Conservation (phyloP, 345 rosid species). For the Brassica nigra region DNA sequence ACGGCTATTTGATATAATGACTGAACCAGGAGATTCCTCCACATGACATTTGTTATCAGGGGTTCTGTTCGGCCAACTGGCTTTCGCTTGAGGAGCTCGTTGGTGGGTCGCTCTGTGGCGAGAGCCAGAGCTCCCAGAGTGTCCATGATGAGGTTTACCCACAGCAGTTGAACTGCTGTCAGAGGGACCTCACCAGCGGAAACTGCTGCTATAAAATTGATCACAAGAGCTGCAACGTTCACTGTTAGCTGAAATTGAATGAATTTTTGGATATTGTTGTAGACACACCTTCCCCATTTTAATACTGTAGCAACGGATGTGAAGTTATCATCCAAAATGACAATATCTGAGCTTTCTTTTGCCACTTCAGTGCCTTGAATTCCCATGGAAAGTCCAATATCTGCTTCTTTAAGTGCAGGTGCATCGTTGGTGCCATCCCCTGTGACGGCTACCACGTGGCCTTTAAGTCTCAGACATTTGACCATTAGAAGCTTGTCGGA, state of each 20-base stretch:
- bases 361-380: slow-evolving; percentile 70
- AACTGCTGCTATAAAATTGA: slow-evolving; percentile 61
- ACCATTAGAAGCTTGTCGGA: slow-evolving; percentile 75
- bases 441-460: slow-evolving; percentile 67
- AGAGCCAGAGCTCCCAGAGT: slow-evolving; percentile 71
- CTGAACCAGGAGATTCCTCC: slow-evolving; percentile 70
- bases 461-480: slow-evolving; percentile 59
- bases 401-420: slow-evolving; percentile 65
- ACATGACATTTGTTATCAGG: slow-evolving; percentile 68
- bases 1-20: slow-evolving; percentile 58
- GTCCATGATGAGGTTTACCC: slow-evolving; percentile 77
- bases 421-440: slow-evolving; percentile 74
- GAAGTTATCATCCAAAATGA: slow-evolving; percentile 64
- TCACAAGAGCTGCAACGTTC: slow-evolving; percentile 61
- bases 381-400: slow-evolving; percentile 71
- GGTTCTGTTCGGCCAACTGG: slow-evolving; percentile 58
- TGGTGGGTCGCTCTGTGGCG: slow-evolving; percentile 64
- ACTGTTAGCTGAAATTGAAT: slow-evolving; percentile 72
- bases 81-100: slow-evolving; percentile 52
- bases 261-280: slow-evolving; percentile 64
- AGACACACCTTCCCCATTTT: slow-evolving; percentile 67
- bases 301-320: slow-evolving; percentile 59
- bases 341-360: slow-evolving; percentile 69
- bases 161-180: slow-evolving; percentile 59
- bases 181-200: slow-evolving; percentile 65